Evolutionary conservation across 2,329 filamentous ascomycete species (phyloP), one percentile per base, ranked within the genome.

Genomic region (Fusarium scirpi): DNA sequence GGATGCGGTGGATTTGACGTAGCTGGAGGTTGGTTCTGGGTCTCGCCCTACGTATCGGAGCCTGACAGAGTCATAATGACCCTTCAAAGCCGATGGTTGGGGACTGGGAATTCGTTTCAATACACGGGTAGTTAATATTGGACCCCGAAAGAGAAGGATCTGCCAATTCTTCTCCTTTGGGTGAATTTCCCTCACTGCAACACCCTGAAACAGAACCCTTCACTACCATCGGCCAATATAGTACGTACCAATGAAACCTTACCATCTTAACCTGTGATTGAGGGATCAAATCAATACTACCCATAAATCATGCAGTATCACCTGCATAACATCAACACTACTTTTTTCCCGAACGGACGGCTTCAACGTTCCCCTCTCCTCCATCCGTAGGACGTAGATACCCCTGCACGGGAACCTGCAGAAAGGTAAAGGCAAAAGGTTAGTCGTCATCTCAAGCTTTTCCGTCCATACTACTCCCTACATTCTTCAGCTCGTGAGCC

Each of bases 351-450:
- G 54, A 46, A 30, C 64, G 54, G 49, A 45, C 64, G 54, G 49
- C 56, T 60, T 65, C 63, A 59, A 64, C 53, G 49, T 56, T 61
- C 45, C 53, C 58, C 32, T 49, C 53, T 57, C 34, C 29, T 38
- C 49, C 30, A 54, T 49, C 48, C 20, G 20, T 32, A n/a, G 18
- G 34, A 38, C 34, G 34, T 38, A 38, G 34, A 10, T 38, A 20
- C 32, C 54, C 54, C 29, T 45, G 34, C 32, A 55, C 68, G 68
- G 68, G 68, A 69, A 71, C 64, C 44, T 71, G 64, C 68, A 70
- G 68, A 69, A 59, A 60, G 22, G 52, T 16, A 58, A 51, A 67
- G 30, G 20, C 38, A 43, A 47, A 55, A 67, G 57, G 43, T 53
- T 59, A 41, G 43, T 25, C 41, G 25, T 38, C 52, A 57, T 55